Percentiles rank a stretch among this genome's conserved stretches.
Conservation (phyloP, 192 early-diverging fungal species). For the Dissophora ornata region DNA sequence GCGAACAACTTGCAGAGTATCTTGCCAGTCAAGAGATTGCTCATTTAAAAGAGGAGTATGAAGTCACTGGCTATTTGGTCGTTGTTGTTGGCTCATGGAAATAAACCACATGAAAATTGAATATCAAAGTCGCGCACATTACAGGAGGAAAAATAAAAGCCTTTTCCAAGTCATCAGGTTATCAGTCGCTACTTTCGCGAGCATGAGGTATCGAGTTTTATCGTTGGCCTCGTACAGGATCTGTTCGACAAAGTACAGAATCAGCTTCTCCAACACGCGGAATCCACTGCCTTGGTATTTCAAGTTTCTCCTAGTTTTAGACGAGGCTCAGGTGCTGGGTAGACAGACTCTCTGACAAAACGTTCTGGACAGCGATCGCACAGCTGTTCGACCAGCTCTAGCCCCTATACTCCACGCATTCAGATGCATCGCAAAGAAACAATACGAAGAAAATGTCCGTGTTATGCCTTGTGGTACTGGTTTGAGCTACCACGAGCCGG, state of each 20-base stretch:
- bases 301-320: slow-evolving; percentile 16
- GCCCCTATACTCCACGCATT: background rate
- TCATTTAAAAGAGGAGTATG: too few species aligned
- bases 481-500: background rate
- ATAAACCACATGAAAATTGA: too few species aligned
- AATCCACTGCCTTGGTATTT: background rate
- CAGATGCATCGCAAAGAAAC: background rate
- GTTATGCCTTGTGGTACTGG: slow-evolving; percentile 19
- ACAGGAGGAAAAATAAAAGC: too few species aligned
- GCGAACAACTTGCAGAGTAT: too few species aligned
- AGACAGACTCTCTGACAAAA: background rate
- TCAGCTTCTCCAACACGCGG: background rate
- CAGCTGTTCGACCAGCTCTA: background rate
- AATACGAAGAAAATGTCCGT: background rate
- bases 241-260: background rate
- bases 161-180: too few species aligned
- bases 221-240: background rate
- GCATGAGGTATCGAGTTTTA: too few species aligned
- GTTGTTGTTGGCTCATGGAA: too few species aligned
- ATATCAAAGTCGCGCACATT: too few species aligned
- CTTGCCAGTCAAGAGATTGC: too few species aligned
- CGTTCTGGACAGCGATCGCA: background rate
- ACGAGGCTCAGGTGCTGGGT: slow-evolving; percentile 5
- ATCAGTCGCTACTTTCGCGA: background rate
- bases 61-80: too few species aligned